Evolutionary conservation across 345 rosid species (phyloP).

Genomic region (Carallia brachiata): DNA sequence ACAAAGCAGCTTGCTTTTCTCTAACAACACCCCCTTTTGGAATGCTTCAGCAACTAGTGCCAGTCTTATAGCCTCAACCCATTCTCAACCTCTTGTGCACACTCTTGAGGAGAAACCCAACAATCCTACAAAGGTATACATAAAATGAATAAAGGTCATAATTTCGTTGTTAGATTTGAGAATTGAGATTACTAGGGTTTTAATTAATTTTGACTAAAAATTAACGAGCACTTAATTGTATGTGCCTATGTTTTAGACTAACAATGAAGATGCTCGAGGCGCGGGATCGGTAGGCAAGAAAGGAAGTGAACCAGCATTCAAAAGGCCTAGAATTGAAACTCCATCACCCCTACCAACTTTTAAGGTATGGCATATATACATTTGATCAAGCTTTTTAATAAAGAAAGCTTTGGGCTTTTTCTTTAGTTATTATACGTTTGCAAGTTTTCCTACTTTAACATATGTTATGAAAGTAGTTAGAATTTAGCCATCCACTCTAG

Average conservation of each 20-base stretch:
- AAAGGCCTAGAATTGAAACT: constrained; percentile 32
- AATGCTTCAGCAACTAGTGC: constrained; percentile 15
- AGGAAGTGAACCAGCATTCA: constrained; percentile 28
- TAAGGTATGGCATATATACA: constrained; percentile 15
- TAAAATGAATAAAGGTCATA: background rate
- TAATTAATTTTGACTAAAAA: background rate
- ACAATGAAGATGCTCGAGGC: constrained; percentile 14
- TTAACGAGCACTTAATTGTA: background rate
- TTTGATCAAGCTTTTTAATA: background rate
- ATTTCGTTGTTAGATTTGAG: background rate
- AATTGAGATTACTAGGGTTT: background rate
- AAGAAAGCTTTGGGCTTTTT: background rate
- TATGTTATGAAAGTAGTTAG: no score
- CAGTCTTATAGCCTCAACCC: constrained; percentile 16
- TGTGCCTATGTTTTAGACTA: constrained; percentile 3
- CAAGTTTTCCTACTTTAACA: no score
- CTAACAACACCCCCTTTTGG: constrained; percentile 26
- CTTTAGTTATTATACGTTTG: background rate
- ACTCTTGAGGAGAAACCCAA: constrained; percentile 38
- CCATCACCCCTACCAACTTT: constrained; percentile 37
- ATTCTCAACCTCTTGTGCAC: constrained; percentile 18
- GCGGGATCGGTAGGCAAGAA: constrained; percentile 18
- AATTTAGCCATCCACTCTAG: no score
- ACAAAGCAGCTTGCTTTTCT: constrained; percentile 14
- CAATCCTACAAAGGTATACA: constrained; percentile 20